Percentiles rank a stretch among this genome's conserved stretches.
Conservation (phyloP, 495 filamentous ascomycete species). For the Talaromyces proteolyticus region DNA sequence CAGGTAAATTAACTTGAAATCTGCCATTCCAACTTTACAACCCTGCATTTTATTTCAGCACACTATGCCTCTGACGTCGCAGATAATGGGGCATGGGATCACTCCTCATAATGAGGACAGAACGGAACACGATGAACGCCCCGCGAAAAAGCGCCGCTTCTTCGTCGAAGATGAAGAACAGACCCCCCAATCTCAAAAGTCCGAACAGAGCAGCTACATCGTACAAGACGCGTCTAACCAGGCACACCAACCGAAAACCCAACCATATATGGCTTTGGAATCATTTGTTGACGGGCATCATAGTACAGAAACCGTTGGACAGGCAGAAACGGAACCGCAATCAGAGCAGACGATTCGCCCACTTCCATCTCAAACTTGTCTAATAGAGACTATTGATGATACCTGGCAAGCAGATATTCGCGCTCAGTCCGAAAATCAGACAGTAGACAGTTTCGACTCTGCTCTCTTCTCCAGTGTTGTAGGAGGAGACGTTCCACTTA, state of each 20-base stretch:
- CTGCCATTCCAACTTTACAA: conserved; percentile 6
- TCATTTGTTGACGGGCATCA: too few species aligned
- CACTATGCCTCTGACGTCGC: neutral
- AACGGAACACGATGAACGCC: conserved; percentile 45
- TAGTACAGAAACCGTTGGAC: too few species aligned
- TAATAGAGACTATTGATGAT: neutral
- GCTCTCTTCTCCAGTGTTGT: conserved; percentile 65
- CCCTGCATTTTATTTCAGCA: conserved; percentile 17
- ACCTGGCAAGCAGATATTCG: too few species aligned
- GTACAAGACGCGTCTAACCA: neutral
- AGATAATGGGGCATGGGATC: conserved; percentile 43
- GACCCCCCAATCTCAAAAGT: neutral
- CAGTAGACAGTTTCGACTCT: conserved; percentile 52
- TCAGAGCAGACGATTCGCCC: too few species aligned
- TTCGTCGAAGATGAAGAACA: conserved; percentile 52
- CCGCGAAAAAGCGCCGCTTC: conserved; percentile 76
- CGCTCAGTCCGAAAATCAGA: neutral
- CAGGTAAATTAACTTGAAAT: conserved; percentile 1
- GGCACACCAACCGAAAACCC: too few species aligned
- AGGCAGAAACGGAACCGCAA: too few species aligned
- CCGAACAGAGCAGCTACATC: neutral
- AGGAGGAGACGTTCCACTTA: conserved; percentile 53
- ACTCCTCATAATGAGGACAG: neutral
- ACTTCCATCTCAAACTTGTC: neutral
- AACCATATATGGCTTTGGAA: too few species aligned